A percentile compares a stretch with the other conserved stretches of the same genome.
Conservation (phyloP, 257 asterid genomes). For the Mentha longifolia region DNA sequence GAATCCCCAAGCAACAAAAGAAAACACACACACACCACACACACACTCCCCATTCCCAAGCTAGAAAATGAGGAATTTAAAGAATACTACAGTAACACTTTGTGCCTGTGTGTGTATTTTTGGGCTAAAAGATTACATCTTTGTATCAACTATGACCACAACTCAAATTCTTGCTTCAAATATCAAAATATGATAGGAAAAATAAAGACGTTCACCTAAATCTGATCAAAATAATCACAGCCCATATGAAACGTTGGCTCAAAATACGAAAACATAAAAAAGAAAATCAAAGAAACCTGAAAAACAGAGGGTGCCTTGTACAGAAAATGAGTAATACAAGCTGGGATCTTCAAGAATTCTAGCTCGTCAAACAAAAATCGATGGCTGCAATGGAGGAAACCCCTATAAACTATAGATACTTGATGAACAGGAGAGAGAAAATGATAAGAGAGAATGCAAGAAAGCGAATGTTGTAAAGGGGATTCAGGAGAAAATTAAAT, state of each 20-base stretch:
- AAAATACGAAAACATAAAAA: neutral
- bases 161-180: conserved; percentile 5
- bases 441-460: neutral
- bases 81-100: neutral
- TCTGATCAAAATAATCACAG: conserved; percentile 12
- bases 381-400: neutral
- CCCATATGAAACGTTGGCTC: neutral
- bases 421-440: neutral
- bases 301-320: neutral
- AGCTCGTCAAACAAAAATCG: neutral
- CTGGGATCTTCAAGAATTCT: conserved; percentile 16
- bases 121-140: conserved; percentile 23
- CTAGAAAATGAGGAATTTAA: conserved; percentile 8
- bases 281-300: neutral
- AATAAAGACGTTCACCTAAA: conserved; percentile 1
- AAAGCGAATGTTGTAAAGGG: neutral
- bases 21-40: neutral
- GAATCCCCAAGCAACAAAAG: too few species aligned
- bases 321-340: neutral
- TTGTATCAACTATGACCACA: conserved; percentile 1
- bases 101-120: neutral
- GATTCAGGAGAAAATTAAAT: neutral
- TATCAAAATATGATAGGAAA: neutral
- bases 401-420: neutral
- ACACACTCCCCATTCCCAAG: neutral